Base-by-base conservation (phyloP, 306 rosid genomes). In the Citrullus mucosospermus region DNA sequence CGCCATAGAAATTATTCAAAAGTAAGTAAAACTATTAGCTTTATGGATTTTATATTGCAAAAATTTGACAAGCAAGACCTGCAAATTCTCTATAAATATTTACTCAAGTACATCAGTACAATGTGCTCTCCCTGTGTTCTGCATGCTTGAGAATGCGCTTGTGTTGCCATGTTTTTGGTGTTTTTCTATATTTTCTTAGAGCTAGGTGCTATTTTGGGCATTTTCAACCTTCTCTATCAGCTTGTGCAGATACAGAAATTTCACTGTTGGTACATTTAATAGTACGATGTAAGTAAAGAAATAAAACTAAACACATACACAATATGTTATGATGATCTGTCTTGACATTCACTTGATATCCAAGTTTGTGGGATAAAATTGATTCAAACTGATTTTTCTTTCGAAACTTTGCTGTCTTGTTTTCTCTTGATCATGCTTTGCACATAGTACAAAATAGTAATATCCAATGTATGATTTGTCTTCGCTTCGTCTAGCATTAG, bases 1-100 rank as follows among this genome's bases (percentile, higher is more conserved):
- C 98, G 91, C 70, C 96, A 96, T 81, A 90, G 93, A 83, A 96
- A 89, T 81, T 96, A 96, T 88, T 93, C 98, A 63, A 91, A 96
- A 88, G 99, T 93, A 89, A 48, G 88, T 28, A 22, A 48, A 62
- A 61, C 9, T 54, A 44, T 70, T 72, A 72, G 60, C n/a, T 54
- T 5, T 9, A 8, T 74, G 9, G 46, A 53, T 74, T 30, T 15
- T 74, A 74, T 73, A 25, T 50, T 74, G 18, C 22, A 54, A 54
- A 48, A 34, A 6, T 12, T 30, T 51, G 14, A 17, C 48, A 17
- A 18, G 44, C n/a, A 18, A 28, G 48, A 34, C 8, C 17, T 50
- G 17, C 58, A 0, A 48, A 1, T 50, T 54, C 63, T 44, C 56
- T 13, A 70, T 20, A 20, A 7, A 12, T 69, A 44, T 69, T 22